Percentiles rank a stretch among this genome's conserved stretches.
Evolutionary conservation across 306 rosid genomes (phyloP).

Genomic region (Adenanthera pavonina): DNA sequence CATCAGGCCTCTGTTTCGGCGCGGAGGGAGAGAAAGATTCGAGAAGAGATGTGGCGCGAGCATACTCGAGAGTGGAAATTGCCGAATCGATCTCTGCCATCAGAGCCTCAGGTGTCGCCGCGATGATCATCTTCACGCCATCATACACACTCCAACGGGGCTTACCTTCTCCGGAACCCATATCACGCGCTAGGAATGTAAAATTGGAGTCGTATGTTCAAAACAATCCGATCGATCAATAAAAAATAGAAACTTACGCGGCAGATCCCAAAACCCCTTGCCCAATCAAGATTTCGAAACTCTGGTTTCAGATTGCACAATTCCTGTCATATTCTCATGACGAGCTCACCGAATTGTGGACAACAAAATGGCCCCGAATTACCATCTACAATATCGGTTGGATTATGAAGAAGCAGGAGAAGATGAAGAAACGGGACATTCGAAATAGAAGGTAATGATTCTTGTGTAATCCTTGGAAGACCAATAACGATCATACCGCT

Average conservation of each 20-base stretch:
- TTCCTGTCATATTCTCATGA: neutral
- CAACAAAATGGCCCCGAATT: neutral
- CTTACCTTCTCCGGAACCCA: conserved; percentile 53
- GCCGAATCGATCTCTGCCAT: conserved; percentile 85
- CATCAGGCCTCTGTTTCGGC: conserved; percentile 25
- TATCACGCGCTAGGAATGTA: neutral
- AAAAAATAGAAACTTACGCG: neutral
- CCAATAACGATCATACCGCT: neutral
- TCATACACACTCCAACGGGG: conserved; percentile 71
- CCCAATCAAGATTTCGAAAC: neutral
- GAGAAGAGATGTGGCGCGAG: conserved; percentile 63
- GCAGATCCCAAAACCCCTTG: neutral
- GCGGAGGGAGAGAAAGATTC: conserved; percentile 42
- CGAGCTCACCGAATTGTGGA: neutral
- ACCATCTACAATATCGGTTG: neutral
- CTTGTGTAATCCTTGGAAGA: neutral
- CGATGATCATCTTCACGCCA: conserved; percentile 65
- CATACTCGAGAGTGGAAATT: conserved; percentile 70
- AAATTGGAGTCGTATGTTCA: neutral
- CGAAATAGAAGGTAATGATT: neutral
- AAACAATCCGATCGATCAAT: conserved; percentile 6
- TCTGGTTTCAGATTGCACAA: neutral
- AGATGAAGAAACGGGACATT: conserved; percentile 13
- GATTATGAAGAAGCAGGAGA: neutral
- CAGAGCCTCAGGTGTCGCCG: conserved; percentile 75